Percentiles rank a stretch among this genome's conserved stretches.
Conservation (phyloP, 1,139 yeast genomes). For the Kodamaea anthophila region DNA sequence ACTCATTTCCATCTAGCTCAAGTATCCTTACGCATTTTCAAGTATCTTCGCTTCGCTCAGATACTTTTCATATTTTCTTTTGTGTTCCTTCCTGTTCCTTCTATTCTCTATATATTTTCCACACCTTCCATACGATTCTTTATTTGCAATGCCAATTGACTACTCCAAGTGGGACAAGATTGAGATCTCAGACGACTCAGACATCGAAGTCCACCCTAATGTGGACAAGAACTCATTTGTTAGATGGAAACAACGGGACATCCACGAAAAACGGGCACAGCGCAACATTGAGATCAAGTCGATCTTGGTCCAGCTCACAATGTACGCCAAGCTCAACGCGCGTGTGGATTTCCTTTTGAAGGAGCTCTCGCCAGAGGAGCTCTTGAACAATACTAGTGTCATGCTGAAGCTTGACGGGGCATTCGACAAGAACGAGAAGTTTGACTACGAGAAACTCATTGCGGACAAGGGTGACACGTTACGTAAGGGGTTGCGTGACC, state of each 20-base stretch:
- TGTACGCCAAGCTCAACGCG: conserved; percentile 70
- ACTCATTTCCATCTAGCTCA: no score
- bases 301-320: conserved; percentile 62
- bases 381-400: conserved; percentile 34
- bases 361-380: conserved; percentile 33
- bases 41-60: no score
- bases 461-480: conserved; percentile 30
- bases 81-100: no score
- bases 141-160: conserved; percentile 60
- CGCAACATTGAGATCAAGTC: conserved; percentile 71
- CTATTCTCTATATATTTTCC: not conserved
- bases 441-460: conserved; percentile 34
- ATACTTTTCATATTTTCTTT: no score
- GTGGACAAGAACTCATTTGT: conserved; percentile 92
- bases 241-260: conserved; percentile 95
- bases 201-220: conserved; percentile 95
- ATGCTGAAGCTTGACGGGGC: conserved; percentile 38
- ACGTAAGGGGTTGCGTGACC: conserved; percentile 40
- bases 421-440: conserved; percentile 56
- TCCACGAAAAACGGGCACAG: conserved; percentile 86
- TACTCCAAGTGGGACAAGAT: conserved; percentile 97
- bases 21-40: not conserved
- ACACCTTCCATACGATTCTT: not conserved
- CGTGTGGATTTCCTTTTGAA: conserved; percentile 62
- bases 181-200: conserved; percentile 93